phyloP scores from a whole-genome alignment of 805 yeast genomes.

The Starmerella roubikii region DNA sequence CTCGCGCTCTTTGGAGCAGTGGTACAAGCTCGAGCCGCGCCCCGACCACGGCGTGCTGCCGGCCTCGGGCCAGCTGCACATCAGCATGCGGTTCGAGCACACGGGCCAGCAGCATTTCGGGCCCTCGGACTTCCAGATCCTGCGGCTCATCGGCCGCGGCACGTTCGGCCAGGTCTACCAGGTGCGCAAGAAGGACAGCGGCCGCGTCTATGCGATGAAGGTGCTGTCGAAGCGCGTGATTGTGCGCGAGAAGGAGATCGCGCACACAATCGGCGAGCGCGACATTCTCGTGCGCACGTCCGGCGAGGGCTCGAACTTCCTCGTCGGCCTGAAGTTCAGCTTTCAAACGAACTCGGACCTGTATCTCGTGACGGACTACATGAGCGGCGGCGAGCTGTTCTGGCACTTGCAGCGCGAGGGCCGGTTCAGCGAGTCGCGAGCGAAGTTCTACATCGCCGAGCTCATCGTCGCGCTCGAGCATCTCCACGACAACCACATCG shows the following conservation, averaged over 20 bases:
- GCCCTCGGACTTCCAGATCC: constrained; percentile 87
- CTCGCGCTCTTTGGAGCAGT: constrained; percentile 36
- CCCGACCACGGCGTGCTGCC: constrained; percentile 47
- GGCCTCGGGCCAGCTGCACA: constrained; percentile 35
- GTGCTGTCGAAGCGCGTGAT: constrained; percentile 87
- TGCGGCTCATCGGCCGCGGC: constrained; percentile 85
- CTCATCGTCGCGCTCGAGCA: constrained; percentile 86
- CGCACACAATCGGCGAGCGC: constrained; percentile 95
- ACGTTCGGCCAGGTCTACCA: constrained; percentile 97
- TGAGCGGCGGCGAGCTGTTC: constrained; percentile 95
- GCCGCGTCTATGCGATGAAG: constrained; percentile 93
- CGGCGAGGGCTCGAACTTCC: constrained; percentile 76
- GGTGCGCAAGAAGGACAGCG: constrained; percentile 80
- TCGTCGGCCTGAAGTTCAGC: constrained; percentile 89
- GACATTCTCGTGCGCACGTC: constrained; percentile 88
- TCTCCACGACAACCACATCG: constrained; percentile 88
- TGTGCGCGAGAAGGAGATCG: constrained; percentile 92
- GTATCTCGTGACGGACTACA: constrained; percentile 88
- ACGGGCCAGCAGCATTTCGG: constrained; percentile 61
- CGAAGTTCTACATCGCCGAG: constrained; percentile 95
- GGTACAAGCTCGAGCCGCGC: constrained; percentile 66
- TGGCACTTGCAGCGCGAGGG: constrained; percentile 98
- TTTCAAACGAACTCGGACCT: constrained; percentile 91
- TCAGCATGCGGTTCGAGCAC: constrained; percentile 58
- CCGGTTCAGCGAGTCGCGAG: constrained; percentile 80